Conservation (phyloP, 1,284 basidiomycete species). For the Leccinum fallax region DNA sequence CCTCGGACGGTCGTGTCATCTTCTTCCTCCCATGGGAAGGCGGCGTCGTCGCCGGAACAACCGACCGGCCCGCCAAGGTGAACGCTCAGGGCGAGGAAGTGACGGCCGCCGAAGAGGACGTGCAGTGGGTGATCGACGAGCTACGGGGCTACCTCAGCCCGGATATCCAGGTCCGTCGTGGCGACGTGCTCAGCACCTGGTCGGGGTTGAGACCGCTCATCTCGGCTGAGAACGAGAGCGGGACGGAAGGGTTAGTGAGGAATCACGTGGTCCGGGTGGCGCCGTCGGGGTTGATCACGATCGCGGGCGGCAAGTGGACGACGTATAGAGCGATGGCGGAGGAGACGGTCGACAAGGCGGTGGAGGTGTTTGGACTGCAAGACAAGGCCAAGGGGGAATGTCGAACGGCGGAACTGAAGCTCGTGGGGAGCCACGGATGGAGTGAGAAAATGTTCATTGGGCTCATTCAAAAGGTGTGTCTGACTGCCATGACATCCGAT, state of each 20-base stretch:
- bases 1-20: slow-evolving; percentile 95
- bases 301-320: slow-evolving; percentile 99
- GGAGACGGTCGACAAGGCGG: slow-evolving; percentile 90
- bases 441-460: slow-evolving; percentile 96
- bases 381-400: slow-evolving; percentile 63
- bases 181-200: slow-evolving; percentile 98
- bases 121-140: slow-evolving; percentile 96
- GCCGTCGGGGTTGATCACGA: slow-evolving; percentile 85
- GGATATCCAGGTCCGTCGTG: slow-evolving; percentile 92
- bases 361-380: slow-evolving; percentile 76
- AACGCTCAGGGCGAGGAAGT: slow-evolving; percentile 65
- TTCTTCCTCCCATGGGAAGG: slow-evolving; percentile 99
- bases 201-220: slow-evolving; percentile 87
- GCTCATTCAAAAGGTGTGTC: slow-evolving; percentile 80
- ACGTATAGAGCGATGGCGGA: slow-evolving; percentile 97
- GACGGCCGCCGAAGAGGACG: slow-evolving; percentile 89
- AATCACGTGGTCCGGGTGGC: slow-evolving; percentile 94
- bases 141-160: slow-evolving; percentile 87
- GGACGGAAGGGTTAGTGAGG: slow-evolving; percentile 88
- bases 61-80: slow-evolving; percentile 84
- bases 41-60: slow-evolving; percentile 96
- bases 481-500: neutral
- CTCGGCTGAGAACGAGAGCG: slow-evolving; percentile 64
- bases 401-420: slow-evolving; percentile 79
- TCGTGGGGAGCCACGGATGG: slow-evolving; percentile 96